Percentiles rank a stretch among this genome's conserved stretches.
phyloP scores from a whole-genome alignment of 306 rosid genomes.

The Fagus sylvatica region DNA sequence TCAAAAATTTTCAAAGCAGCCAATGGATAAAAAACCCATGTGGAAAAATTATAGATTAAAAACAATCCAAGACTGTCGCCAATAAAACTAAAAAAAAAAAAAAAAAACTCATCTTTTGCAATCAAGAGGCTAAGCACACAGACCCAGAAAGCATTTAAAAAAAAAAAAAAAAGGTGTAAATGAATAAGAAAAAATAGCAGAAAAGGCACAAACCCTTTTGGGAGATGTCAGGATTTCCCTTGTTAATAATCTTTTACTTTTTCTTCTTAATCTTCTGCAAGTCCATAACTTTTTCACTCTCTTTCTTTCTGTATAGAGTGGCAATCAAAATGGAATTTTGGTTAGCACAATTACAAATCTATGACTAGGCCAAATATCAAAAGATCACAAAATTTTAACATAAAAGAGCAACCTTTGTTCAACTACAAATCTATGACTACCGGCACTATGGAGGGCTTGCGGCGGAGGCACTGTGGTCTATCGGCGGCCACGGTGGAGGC shows the following conservation, averaged over 20 bases:
- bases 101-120: not conserved
- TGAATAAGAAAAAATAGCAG: not conserved
- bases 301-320: not conserved
- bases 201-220: not conserved
- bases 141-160: not conserved
- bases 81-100: too few relatives aligned
- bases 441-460: too few relatives aligned
- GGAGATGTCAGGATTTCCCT: not conserved
- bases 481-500: too few relatives aligned
- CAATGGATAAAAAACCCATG: not conserved
- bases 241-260: not conserved
- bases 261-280: not conserved
- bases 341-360: too few relatives aligned
- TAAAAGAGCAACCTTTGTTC: too few relatives aligned
- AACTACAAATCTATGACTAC: too few relatives aligned
- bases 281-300: not conserved
- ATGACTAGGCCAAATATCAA: too few relatives aligned
- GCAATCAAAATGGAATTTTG: too few relatives aligned
- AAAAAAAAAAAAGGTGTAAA: not conserved
- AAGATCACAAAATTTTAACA: too few relatives aligned
- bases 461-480: too few relatives aligned
- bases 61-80: not conserved
- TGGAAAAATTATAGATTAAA: not conserved
- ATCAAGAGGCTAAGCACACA: not conserved
- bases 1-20: too few relatives aligned